A percentile compares a stretch with the other conserved stretches of the same genome.
These are phyloP conservation scores for Paraphaeosphaeria minitans DNA, from an alignment of 2,329 filamentous ascomycete genomes.

Conservation along the genomic window DNA sequence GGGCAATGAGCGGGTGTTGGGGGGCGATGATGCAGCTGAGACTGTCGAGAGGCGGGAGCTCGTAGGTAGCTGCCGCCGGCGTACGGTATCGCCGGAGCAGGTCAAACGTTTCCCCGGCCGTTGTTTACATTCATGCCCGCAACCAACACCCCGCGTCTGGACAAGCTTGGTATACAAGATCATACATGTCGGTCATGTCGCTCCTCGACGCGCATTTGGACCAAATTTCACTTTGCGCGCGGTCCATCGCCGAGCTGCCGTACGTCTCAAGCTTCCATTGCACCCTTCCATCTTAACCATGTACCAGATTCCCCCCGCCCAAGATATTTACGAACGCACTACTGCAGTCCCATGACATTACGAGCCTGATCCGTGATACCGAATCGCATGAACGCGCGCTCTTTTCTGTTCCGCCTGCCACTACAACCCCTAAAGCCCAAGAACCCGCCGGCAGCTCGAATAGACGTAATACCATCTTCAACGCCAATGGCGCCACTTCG, in stretches of 20 bases:
- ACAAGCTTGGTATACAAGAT: background rate
- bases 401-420: conserved; percentile 83
- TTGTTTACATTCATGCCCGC: conserved; percentile 21
- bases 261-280: conserved; percentile 24
- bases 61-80: conserved; percentile 11
- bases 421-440: conserved; percentile 53
- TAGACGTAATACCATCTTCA: conserved; percentile 57
- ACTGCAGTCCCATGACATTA: conserved; percentile 88
- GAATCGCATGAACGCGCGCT: conserved; percentile 93
- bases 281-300: conserved; percentile 21
- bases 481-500: conserved; percentile 36
- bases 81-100: conserved; percentile 1
- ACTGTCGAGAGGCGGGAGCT: conserved; percentile 19
- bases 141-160: conserved; percentile 12
- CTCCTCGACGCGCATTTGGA: conserved; percentile 56
- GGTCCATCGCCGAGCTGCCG: conserved; percentile 55
- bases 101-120: conserved; percentile 7
- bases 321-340: conserved; percentile 96
- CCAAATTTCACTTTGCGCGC: conserved; percentile 56
- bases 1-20: conserved; percentile 23
- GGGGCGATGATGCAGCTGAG: conserved; percentile 25
- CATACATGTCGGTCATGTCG: conserved; percentile 39
- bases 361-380: conserved; percentile 90
- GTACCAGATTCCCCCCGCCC: conserved; percentile 78
- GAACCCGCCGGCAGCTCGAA: conserved; percentile 49